Evolutionary conservation across 805 yeast species (phyloP).

Genomic region (Yarrowia yakushimensis): DNA sequence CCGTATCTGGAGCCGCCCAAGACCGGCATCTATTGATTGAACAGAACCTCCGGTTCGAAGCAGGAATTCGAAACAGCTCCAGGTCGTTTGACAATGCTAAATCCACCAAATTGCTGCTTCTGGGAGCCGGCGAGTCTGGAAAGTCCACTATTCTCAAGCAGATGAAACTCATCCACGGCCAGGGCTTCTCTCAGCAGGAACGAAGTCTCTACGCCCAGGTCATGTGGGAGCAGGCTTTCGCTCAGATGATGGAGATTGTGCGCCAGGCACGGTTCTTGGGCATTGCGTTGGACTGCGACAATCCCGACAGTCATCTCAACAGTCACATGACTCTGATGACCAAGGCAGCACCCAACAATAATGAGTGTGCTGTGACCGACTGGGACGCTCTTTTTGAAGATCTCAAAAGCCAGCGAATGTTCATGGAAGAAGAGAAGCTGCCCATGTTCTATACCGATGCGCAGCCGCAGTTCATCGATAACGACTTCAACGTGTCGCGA

Average conservation of each 20-base stretch:
- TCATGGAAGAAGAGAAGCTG: not conserved
- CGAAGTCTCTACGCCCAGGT: constrained; percentile 76
- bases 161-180: constrained; percentile 77
- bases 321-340: not conserved
- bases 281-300: constrained; percentile 64
- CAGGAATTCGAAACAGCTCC: not conserved
- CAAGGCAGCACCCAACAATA: not conserved
- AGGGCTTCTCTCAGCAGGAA: constrained; percentile 79
- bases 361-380: not conserved
- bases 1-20: not conserved
- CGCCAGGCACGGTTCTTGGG: constrained; percentile 68
- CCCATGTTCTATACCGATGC: not conserved
- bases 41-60: not conserved
- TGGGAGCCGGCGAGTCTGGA: constrained; percentile 95
- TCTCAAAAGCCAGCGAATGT: not conserved
- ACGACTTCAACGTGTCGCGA: not conserved
- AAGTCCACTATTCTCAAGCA: constrained; percentile 91
- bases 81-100: not conserved
- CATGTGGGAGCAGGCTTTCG: constrained; percentile 89
- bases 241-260: constrained; percentile 73
- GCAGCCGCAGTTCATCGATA: not conserved
- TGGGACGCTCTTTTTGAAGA: not conserved
- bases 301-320: constrained; percentile 20
- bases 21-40: not conserved
- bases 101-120: constrained; percentile 43